phyloP scores from a whole-genome alignment of 23 red algal species.

The Chondrus crispus region DNA sequence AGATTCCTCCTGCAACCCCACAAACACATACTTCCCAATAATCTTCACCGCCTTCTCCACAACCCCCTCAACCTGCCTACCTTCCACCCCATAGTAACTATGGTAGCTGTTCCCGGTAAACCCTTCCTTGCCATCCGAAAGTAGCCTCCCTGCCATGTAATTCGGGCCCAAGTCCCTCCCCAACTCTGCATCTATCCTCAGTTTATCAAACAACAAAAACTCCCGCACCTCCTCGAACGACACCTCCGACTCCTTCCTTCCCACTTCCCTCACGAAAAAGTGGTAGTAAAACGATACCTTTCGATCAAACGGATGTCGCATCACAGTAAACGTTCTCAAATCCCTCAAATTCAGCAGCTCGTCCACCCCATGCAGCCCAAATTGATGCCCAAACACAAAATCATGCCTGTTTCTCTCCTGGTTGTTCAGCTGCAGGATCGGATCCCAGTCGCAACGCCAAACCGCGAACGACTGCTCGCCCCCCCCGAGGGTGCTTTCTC shows the following conservation, averaged over 20 bases:
- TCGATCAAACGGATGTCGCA: constrained; percentile 51
- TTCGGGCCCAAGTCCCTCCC: constrained; percentile 55
- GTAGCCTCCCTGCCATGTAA: constrained; percentile 49
- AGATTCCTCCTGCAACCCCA: constrained; percentile 31
- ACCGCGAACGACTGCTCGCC: background rate
- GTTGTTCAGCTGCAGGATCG: constrained; percentile 12
- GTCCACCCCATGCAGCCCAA: constrained; percentile 21
- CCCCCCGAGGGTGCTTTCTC: background rate
- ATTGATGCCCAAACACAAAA: constrained; percentile 57
- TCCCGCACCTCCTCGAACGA: constrained; percentile 39
- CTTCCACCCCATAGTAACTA: background rate
- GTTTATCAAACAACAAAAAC: constrained; percentile 45
- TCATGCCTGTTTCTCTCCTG: constrained; percentile 37
- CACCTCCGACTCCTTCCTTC: constrained; percentile 41
- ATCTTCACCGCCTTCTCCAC: constrained; percentile 19
- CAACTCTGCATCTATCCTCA: constrained; percentile 23
- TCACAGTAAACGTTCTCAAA: constrained; percentile 47
- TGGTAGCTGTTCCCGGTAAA: constrained; percentile 23
- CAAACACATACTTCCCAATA: constrained; percentile 18
- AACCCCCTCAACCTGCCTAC: background rate
- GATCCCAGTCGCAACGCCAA: constrained; percentile 66
- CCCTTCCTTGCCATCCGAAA: constrained; percentile 38
- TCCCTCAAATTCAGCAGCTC: constrained; percentile 38
- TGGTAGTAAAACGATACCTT: constrained; percentile 61
- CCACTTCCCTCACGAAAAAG: constrained; percentile 58